These are phyloP conservation scores for Dalbergia cultrata DNA, from an alignment of 306 rosid genomes.

Conservation along the genomic window DNA sequence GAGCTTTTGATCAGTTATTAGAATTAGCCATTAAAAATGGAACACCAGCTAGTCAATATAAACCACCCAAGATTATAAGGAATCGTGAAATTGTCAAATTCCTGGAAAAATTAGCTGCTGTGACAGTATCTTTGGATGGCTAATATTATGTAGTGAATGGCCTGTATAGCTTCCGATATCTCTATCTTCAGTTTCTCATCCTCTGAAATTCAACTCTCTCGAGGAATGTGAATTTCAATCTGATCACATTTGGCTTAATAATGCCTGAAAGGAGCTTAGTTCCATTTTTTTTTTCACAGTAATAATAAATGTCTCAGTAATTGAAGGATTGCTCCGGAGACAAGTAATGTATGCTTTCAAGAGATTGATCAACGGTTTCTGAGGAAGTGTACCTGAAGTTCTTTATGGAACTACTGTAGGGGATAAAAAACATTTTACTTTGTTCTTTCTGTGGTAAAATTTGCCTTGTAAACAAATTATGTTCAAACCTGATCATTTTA, in stretches of 20 bases:
- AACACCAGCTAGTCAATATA: slow-evolving; percentile 72
- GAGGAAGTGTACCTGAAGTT: no score
- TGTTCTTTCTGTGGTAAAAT: background rate
- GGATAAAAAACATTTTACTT: background rate
- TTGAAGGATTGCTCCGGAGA: no score
- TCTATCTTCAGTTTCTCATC: background rate
- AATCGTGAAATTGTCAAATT: slow-evolving; percentile 52
- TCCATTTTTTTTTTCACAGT: no score
- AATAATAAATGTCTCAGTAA: no score
- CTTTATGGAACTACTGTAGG: background rate
- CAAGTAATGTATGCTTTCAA: no score
- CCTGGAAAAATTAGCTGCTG: slow-evolving; percentile 52
- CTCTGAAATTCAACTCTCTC: background rate
- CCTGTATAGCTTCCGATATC: background rate
- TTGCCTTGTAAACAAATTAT: slow-evolving; percentile 2
- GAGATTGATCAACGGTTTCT: no score
- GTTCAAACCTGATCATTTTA: slow-evolving; percentile 4
- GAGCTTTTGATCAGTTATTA: slow-evolving; percentile 59
- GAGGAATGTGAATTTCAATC: background rate
- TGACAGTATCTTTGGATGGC: slow-evolving; percentile 42
- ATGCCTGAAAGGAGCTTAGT: no score
- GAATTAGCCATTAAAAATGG: slow-evolving; percentile 63
- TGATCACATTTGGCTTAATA: no score
- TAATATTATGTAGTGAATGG: slow-evolving; percentile 3
- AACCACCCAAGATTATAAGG: slow-evolving; percentile 73